Percentiles rank a stretch among this genome's conserved stretches.
Evolutionary conservation across 1,139 yeast genomes (phyloP).

Genomic region (Kodamaea anthophila): DNA sequence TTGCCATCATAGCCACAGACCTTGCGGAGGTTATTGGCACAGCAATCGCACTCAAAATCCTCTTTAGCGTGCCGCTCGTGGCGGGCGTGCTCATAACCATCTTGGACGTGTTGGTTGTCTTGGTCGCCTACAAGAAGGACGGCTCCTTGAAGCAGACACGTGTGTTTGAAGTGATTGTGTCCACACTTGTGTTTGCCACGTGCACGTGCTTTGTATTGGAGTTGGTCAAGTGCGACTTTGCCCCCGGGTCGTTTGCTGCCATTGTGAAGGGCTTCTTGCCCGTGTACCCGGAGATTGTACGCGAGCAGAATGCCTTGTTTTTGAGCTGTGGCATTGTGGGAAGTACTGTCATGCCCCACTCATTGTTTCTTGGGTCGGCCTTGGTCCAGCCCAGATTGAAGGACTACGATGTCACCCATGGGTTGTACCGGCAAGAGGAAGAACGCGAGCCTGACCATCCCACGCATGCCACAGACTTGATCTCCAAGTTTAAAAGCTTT

Average conservation of each 20-base stretch:
- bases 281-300: conserved; percentile 36
- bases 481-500: conserved; percentile 27
- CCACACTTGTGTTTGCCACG: conserved; percentile 55
- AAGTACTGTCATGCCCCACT: conserved; percentile 82
- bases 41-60: conserved; percentile 65
- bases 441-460: conserved; percentile 16
- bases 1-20: conserved; percentile 89
- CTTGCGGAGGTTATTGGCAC: conserved; percentile 88
- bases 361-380: conserved; percentile 68
- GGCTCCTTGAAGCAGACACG: conserved; percentile 63
- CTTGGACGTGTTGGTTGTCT: conserved; percentile 62
- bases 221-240: conserved; percentile 46
- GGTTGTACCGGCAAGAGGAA: conserved; percentile 15
- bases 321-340: conserved; percentile 71
- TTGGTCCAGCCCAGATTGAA: conserved; percentile 68
- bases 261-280: conserved; percentile 63
- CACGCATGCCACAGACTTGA: conserved; percentile 12
- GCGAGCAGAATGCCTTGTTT: conserved; percentile 55
- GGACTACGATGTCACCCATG: conserved; percentile 53
- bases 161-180: conserved; percentile 60
- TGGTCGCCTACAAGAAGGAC: conserved; percentile 66
- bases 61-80: conserved; percentile 61
- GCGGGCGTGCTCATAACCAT: conserved; percentile 65
- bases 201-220: conserved; percentile 62
- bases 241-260: conserved; percentile 25